phyloP scores from a whole-genome alignment of 345 rosid genomes.

The Eucalyptus erythrocorys region DNA sequence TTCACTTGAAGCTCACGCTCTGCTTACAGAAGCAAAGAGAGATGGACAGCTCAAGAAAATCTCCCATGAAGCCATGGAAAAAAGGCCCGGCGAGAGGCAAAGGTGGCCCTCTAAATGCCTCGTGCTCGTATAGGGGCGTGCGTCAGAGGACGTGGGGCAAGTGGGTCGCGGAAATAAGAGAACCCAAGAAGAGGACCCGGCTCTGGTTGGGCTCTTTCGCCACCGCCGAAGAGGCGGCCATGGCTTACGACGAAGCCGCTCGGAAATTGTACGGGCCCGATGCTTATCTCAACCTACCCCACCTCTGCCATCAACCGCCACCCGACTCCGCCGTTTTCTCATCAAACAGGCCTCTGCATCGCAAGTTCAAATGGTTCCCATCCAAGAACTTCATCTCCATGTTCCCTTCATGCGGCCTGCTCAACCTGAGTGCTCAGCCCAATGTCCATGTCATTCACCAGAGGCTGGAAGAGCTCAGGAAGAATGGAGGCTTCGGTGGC shows the following conservation, averaged over 20 bases:
- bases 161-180: conserved; percentile 97
- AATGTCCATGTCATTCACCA: conserved; percentile 81
- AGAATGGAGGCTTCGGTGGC: conserved; percentile 16
- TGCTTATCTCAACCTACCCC: conserved; percentile 85
- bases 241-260: conserved; percentile 92
- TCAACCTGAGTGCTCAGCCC: conserved; percentile 77
- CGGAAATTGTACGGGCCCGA: conserved; percentile 67
- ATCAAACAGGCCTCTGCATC: neutral
- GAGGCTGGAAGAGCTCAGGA: conserved; percentile 76
- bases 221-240: conserved; percentile 90
- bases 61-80: conserved; percentile 76
- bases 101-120: conserved; percentile 88
- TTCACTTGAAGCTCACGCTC: neutral
- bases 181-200: conserved; percentile 82
- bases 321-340: neutral
- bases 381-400: conserved; percentile 72
- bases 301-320: conserved; percentile 24
- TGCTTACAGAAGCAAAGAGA: neutral
- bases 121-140: conserved; percentile 79
- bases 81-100: conserved; percentile 90
- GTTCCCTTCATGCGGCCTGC: conserved; percentile 82
- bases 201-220: conserved; percentile 89
- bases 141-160: conserved; percentile 97
- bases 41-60: conserved; percentile 36
- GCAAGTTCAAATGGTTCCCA: conserved; percentile 71